Conservation (phyloP, 352 stramenopile genomes). For the Phytophthora pistaciae region DNA sequence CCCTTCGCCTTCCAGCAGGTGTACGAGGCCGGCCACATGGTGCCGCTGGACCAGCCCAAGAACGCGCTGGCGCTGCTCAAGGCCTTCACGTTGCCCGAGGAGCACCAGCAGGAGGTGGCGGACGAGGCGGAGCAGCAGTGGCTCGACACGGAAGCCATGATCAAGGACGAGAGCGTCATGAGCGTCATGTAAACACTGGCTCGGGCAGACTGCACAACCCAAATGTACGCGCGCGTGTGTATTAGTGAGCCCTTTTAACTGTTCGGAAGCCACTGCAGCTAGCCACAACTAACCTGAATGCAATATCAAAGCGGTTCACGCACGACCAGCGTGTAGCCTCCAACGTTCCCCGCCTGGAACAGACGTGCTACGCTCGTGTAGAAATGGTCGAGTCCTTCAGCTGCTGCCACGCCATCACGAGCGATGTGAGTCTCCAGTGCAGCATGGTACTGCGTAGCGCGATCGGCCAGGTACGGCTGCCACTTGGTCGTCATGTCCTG, state of each 20-base stretch:
- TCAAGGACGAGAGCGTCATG: constrained; percentile 49
- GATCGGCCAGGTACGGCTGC: constrained; percentile 60
- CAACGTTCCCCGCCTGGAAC: constrained; percentile 67
- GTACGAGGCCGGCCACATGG: constrained; percentile 97
- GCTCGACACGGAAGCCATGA: constrained; percentile 34
- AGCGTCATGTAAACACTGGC: constrained; percentile 43
- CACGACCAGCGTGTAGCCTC: constrained; percentile 66
- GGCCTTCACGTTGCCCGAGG: constrained; percentile 77
- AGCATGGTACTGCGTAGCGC: constrained; percentile 53
- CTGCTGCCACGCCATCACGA: constrained; percentile 63
- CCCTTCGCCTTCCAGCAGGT: constrained; percentile 96
- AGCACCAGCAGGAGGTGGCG: constrained; percentile 32
- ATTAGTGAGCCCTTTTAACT: constrained; percentile 8
- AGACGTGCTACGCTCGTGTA: constrained; percentile 67
- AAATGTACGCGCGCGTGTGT: constrained; percentile 18
- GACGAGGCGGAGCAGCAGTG: constrained; percentile 29
- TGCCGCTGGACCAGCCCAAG: constrained; percentile 95
- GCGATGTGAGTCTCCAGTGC: constrained; percentile 56
- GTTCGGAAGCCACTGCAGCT: not conserved
- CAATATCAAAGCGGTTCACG: constrained; percentile 41
- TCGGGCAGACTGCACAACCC: not conserved
- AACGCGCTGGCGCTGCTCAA: constrained; percentile 96
- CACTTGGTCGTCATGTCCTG: constrained; percentile 76
- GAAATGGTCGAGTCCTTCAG: constrained; percentile 74
- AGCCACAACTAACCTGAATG: constrained; percentile 25